These are phyloP conservation scores for Hymenoscyphus salicellus DNA, from an alignment of 2,329 filamentous ascomycete genomes.

Conservation along the genomic window DNA sequence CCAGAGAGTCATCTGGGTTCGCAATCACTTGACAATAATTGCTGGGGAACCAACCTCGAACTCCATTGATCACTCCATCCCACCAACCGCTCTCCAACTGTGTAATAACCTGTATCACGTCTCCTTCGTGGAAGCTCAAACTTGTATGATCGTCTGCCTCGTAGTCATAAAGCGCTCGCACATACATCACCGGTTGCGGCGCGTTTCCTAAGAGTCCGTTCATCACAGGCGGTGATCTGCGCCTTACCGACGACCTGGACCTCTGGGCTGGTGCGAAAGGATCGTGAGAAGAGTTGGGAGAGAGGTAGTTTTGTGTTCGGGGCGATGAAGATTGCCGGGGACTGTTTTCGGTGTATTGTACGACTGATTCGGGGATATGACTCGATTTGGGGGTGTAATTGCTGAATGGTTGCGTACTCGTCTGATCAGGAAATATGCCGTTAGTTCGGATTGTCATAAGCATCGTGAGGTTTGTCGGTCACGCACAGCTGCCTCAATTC, in stretches of 20 bases:
- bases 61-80: slow-evolving; percentile 96
- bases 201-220: slow-evolving; percentile 60
- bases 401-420: slow-evolving; percentile 27
- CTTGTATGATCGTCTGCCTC: slow-evolving; percentile 96
- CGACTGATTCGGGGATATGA: slow-evolving; percentile 18
- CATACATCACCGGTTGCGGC: slow-evolving; percentile 73
- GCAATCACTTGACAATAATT: slow-evolving; percentile 93
- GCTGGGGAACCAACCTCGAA: slow-evolving; percentile 97
- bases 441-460: slow-evolving; percentile 46
- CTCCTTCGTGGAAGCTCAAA: slow-evolving; percentile 92
- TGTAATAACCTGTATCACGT: slow-evolving; percentile 97
- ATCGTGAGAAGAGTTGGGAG: slow-evolving; percentile 16
- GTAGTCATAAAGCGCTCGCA: slow-evolving; percentile 95
- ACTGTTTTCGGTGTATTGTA: slow-evolving; percentile 16
- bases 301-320: slow-evolving; percentile 19
- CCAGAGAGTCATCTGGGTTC: slow-evolving; percentile 68
- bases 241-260: slow-evolving; percentile 23
- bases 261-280: slow-evolving; percentile 17
- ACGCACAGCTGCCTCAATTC: slow-evolving; percentile 22
- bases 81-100: slow-evolving; percentile 98
- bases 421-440: slow-evolving; percentile 34
- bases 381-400: slow-evolving; percentile 19
- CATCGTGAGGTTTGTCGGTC: slow-evolving; percentile 44
- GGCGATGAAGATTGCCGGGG: slow-evolving; percentile 20
- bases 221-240: slow-evolving; percentile 44